Evolutionary conservation across 768 basidiomycete genomes (phyloP).

Genomic region (Lactarius deliciosus): DNA sequence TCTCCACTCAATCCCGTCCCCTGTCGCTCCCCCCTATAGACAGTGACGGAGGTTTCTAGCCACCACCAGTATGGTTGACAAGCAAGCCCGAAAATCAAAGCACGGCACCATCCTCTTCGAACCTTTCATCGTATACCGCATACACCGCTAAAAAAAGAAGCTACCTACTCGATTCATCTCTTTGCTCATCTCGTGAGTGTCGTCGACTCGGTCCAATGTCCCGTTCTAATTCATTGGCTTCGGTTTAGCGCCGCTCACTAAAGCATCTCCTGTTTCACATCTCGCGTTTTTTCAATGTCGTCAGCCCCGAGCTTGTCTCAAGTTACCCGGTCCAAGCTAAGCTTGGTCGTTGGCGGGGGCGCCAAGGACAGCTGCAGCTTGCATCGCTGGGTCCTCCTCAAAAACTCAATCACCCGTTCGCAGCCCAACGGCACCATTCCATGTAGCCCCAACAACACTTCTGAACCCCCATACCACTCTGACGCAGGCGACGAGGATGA

Average conservation of each 20-base stretch:
- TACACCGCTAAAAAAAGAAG: conserved; percentile 54
- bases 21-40: conserved; percentile 18
- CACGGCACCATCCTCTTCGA: conserved; percentile 87
- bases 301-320: conserved; percentile 53
- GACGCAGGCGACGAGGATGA: conserved; percentile 47
- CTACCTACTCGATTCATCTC: conserved; percentile 14
- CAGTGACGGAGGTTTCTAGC: conserved; percentile 33
- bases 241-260: conserved; percentile 2
- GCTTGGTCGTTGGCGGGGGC: conserved; percentile 53
- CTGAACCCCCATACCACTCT: conserved; percentile 39
- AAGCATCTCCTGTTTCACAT: conserved; percentile 24
- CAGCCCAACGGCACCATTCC: conserved; percentile 43
- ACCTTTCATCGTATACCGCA: conserved; percentile 84
- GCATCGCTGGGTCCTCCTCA: conserved; percentile 85
- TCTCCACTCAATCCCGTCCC: conserved; percentile 30
- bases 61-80: conserved; percentile 72
- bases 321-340: conserved; percentile 57
- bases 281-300: conserved; percentile 45
- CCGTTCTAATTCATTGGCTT: conserved; percentile 5
- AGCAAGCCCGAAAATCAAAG: conserved; percentile 75
- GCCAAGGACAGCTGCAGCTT: conserved; percentile 67
- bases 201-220: conserved; percentile 7
- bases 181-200: conserved; percentile 25
- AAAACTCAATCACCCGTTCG: conserved; percentile 73
- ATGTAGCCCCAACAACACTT: conserved; percentile 29